phyloP scores from a whole-genome alignment of 169 alveolate genomes.

The Eimeria praecox region DNA sequence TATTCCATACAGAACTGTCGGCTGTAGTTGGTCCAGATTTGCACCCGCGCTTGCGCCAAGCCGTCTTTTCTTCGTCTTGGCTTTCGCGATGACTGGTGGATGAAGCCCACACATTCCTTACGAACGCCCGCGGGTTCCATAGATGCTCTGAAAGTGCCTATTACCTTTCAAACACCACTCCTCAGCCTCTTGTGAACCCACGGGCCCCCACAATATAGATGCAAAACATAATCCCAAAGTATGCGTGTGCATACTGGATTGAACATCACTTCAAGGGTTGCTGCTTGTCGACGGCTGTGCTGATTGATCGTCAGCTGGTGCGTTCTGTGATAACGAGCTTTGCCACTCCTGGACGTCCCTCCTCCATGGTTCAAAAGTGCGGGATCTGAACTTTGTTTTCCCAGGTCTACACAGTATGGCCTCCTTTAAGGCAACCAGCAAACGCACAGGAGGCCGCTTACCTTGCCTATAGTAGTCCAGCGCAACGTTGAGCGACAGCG shows the following conservation, averaged over 20 bases:
- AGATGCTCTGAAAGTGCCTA: background rate
- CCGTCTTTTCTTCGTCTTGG: background rate
- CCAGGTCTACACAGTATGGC: background rate
- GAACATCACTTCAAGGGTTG: background rate
- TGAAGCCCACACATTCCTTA: background rate
- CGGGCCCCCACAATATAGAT: background rate
- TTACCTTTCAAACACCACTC: background rate
- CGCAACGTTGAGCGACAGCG: background rate
- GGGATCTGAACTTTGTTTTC: background rate
- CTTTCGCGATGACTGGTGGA: background rate
- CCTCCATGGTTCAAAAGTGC: background rate
- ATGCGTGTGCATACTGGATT: background rate
- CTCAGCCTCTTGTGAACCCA: background rate
- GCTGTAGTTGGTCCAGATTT: background rate
- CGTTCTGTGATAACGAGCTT: background rate
- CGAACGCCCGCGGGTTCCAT: background rate
- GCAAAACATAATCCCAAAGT: background rate
- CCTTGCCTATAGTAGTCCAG: background rate
- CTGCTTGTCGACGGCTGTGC: background rate
- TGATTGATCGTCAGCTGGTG: background rate
- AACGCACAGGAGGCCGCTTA: constrained; percentile 4
- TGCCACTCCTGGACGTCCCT: background rate
- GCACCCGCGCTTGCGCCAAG: background rate
- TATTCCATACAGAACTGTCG: background rate
- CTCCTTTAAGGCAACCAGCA: constrained; percentile 4